Base-by-base conservation (phyloP, 176 grass and related monocot genomes). In the Raddia guianensis region DNA sequence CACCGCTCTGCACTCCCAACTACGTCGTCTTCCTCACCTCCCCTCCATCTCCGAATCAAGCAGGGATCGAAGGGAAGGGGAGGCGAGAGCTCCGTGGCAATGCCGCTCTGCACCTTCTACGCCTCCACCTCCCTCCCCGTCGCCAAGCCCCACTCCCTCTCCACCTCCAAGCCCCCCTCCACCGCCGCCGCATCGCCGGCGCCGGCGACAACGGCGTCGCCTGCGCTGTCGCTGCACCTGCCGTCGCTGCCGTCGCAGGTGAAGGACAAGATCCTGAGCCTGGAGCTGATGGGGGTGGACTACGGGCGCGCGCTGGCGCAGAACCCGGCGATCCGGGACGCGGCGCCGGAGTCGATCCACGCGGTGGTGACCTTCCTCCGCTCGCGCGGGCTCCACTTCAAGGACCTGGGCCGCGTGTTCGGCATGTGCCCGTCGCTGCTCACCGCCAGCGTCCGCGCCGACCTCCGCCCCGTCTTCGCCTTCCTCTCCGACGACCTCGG, bases 221-320 rank as follows among this genome's bases (percentile, higher is more conserved):
- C 45, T 1, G 20, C 49, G 27, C 80, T 88, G 64, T 70, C 80
- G 1, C 78, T 82, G 77, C 80, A 86, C 50, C 76, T 92, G 63
- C 86, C 86, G 3, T 77, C 91, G 68, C 67, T 91, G 44, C 88
- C 86, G 5, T 43, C 83, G 9, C 73, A 79, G 13, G 73, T 91
- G 81, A 91, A 87, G 74, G 88, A 97, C 78, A 97, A 91, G 67
- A 93, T 97, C 74, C 51, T 97, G 49, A 78, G 83, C 86, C 86
- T 93, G 1, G 91, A 93, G 70, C 71, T 89, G 34, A 93, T 97
- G 91, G 94, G 94, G n/a, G 67, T 97, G 83, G 67, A 97, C 87
- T 84, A 90, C 64, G 53, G 70, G 6, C 82, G 86, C 27, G 82
- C 87, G 21, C 73, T 97, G 63, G 52, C 70, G 32, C 64, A 34